Conservation (phyloP, 768 basidiomycete genomes). For the Pisolithus sp. region DNA sequence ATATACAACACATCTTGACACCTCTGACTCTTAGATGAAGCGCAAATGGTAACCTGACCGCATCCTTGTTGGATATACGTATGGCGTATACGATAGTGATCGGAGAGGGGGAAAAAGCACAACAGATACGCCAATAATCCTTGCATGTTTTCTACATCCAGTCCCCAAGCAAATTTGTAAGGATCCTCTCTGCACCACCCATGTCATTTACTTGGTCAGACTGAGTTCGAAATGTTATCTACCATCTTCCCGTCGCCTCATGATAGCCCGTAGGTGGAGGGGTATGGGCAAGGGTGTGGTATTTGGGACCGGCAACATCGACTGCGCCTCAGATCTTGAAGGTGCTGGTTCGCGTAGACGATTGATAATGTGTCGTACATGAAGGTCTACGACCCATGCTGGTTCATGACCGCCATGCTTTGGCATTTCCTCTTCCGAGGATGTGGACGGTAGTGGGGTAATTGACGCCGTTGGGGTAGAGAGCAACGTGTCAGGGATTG, state of each 20-base stretch:
- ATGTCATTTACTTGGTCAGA: slow-evolving; percentile 15
- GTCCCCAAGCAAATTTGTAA: slow-evolving; percentile 26
- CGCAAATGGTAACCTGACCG: slow-evolving; percentile 42
- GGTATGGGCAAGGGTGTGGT: slow-evolving; percentile 51
- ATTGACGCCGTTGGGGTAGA: slow-evolving; percentile 23
- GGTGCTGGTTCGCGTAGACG: slow-evolving; percentile 54
- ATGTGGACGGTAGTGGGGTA: slow-evolving; percentile 13
- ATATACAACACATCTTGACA: not conserved
- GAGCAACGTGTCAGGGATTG: slow-evolving; percentile 35
- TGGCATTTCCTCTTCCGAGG: slow-evolving; percentile 19
- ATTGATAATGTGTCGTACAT: slow-evolving; percentile 43
- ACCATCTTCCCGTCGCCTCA: slow-evolving; percentile 42
- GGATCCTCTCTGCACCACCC: slow-evolving; percentile 34
- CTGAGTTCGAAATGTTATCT: slow-evolving; percentile 28
- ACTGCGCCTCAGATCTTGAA: slow-evolving; percentile 21
- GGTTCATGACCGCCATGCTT: slow-evolving; percentile 23
- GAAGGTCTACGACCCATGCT: slow-evolving; percentile 60
- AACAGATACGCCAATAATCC: slow-evolving; percentile 11
- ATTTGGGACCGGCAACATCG: slow-evolving; percentile 52
- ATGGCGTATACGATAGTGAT: not conserved
- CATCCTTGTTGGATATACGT: not conserved
- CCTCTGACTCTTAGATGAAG: slow-evolving; percentile 38
- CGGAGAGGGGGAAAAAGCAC: not conserved
- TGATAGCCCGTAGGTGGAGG: slow-evolving; percentile 41
- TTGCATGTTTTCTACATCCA: slow-evolving; percentile 15